Conservation (phyloP, 2,329 filamentous ascomycete species). For the Neofusicoccum parvum region DNA sequence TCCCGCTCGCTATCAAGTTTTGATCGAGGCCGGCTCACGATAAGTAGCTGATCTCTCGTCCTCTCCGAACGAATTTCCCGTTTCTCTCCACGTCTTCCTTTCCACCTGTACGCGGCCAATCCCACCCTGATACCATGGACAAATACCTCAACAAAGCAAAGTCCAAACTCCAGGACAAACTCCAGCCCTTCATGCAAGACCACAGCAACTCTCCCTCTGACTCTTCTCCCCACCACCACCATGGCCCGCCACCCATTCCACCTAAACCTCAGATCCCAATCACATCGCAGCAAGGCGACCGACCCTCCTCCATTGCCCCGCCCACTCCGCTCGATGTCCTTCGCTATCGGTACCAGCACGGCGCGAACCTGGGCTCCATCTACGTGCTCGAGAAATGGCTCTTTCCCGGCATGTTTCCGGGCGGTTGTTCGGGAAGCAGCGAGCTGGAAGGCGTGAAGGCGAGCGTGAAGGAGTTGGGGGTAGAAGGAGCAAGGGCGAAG, state of each 20-base stretch:
- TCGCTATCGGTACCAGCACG: constrained; percentile 62
- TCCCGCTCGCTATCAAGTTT: constrained; percentile 7
- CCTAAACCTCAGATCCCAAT: constrained; percentile 13
- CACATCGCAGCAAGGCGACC: constrained; percentile 9
- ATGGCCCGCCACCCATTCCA: constrained; percentile 8
- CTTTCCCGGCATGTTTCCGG: constrained; percentile 52
- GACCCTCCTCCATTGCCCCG: background rate
- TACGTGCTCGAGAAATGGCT: constrained; percentile 66
- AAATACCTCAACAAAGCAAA: constrained; percentile 22
- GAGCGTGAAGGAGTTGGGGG: constrained; percentile 50
- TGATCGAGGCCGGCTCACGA: background rate
- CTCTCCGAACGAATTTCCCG: no score
- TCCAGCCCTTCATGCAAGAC: constrained; percentile 9
- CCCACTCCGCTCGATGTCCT: constrained; percentile 40
- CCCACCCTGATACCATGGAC: background rate
- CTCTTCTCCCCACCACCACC: background rate
- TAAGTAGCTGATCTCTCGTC: background rate
- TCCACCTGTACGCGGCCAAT: background rate
- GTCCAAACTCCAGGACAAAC: constrained; percentile 18
- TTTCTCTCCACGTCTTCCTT: no score
- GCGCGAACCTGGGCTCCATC: constrained; percentile 60
- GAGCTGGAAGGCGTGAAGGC: constrained; percentile 57
- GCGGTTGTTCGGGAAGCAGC: constrained; percentile 41
- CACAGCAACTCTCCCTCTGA: background rate
- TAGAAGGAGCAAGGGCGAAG: constrained; percentile 51